phyloP scores from a whole-genome alignment of 2,329 filamentous ascomycete genomes.

The Hypoxylon sp. region DNA sequence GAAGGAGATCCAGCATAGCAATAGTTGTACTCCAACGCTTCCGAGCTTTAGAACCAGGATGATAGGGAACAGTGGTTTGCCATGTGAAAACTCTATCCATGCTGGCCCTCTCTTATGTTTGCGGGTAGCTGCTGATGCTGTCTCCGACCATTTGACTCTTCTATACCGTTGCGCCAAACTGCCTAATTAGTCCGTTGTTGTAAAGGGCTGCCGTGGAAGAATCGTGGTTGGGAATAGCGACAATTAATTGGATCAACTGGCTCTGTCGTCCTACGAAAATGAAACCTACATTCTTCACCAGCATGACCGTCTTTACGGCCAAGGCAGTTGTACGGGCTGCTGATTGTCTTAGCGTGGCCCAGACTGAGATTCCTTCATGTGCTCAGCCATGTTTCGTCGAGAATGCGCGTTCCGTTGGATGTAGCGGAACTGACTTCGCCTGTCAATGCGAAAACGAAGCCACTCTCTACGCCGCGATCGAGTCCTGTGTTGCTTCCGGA shows the following conservation, averaged over 20 bases:
- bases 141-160: background rate
- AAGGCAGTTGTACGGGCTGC: constrained; percentile 15
- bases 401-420: constrained; percentile 52
- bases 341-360: constrained; percentile 30
- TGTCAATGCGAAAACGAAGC: constrained; percentile 55
- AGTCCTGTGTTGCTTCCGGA: constrained; percentile 51
- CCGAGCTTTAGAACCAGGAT: background rate
- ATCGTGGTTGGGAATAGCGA: background rate
- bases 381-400: constrained; percentile 55
- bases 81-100: constrained; percentile 20
- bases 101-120: constrained; percentile 5
- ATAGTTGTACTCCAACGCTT: background rate
- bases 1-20: background rate
- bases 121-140: background rate
- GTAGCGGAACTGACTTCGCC: constrained; percentile 52
- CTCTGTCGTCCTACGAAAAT: constrained; percentile 12
- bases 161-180: background rate
- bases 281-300: background rate
- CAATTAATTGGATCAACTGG: background rate
- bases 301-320: constrained; percentile 4
- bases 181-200: background rate
- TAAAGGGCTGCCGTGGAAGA: background rate
- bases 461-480: constrained; percentile 53
- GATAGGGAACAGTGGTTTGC: background rate
- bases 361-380: constrained; percentile 50